Evolutionary conservation across 495 filamentous ascomycete genomes (phyloP), one percentile per base, ranked within the genome.

Genomic region (Chaetomium tenue): DNA sequence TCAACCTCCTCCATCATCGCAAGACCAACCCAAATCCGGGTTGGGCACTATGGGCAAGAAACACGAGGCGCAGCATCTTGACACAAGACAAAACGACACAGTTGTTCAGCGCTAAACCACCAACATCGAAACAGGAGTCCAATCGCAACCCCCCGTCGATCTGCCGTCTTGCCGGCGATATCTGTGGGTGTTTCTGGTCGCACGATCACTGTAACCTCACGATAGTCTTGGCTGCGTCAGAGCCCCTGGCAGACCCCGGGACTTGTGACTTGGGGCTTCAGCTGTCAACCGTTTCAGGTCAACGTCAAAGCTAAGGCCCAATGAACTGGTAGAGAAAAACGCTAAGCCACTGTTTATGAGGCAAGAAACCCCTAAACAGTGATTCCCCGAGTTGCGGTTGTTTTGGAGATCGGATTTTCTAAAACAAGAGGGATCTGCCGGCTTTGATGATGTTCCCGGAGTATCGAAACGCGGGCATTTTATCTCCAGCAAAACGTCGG

Each of bases 31-130:
- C 33, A 5, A 61, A 53, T 50, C 15, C 22, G 37, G 59, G 7
- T 42, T 55, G 23, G 50, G 12, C 25, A 5, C 15, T 48, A 1
- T 15, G 58, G 9, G 47, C 48, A 5, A 28, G 48, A 61, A 53
- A 61, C 59, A 30, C 23, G 47, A 61, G 50, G 50, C 50, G 59
- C 50, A 61, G 59, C 59, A 44, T 53, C 59, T 44, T 61, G 50
- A 54, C 37, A 20, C 50, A 15, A 61, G 23, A 54, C 48, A 53
- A 60, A 60, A 61, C 59, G 18, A 20, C 20, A 40, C 58, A 61
- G 11, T 50, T 42, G 26, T 13, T 13, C 11, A 22, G 59, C 30
- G 48, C 33, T 61, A 54, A 60, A 2, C n/a, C 30, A 12, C 1
- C 26, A 18, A n/a, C 5, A 30, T 12, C 20, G 37, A 61, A 61